Conservation (phyloP, 331 rosid genomes). For the Stylosanthes scabra region DNA sequence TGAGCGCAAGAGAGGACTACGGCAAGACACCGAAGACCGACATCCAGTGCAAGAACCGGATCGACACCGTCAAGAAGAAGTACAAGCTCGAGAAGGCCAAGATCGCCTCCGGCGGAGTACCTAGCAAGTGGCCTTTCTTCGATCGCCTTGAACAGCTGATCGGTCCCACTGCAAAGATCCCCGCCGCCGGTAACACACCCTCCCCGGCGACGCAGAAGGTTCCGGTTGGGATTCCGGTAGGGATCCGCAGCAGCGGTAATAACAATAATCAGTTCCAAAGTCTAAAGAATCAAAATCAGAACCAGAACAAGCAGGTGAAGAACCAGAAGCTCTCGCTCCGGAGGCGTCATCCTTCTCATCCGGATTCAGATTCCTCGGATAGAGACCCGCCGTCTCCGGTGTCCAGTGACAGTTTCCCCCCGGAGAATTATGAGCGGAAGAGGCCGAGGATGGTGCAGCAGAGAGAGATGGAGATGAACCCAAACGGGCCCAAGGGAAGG, state of each 20-base stretch:
- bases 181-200: constrained; percentile 34
- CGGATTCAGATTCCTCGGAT: constrained; percentile 70
- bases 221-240: constrained; percentile 78
- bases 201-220: constrained; percentile 48
- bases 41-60: constrained; percentile 95
- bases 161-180: constrained; percentile 71
- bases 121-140: constrained; percentile 86
- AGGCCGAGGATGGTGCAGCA: constrained; percentile 45
- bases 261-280: constrained; percentile 44
- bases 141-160: constrained; percentile 70
- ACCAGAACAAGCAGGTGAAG: constrained; percentile 35
- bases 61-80: constrained; percentile 97
- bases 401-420: constrained; percentile 74
- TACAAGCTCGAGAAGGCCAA: constrained; percentile 87
- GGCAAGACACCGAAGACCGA: constrained; percentile 76
- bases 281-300: constrained; percentile 34
- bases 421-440: constrained; percentile 58
- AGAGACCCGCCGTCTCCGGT: constrained; percentile 61
- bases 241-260: constrained; percentile 40
- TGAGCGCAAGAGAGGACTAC: constrained; percentile 77
- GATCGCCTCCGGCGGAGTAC: constrained; percentile 60
- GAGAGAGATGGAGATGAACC: constrained; percentile 40
- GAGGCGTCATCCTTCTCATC: constrained; percentile 41
- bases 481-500: constrained; percentile 38
- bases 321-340: constrained; percentile 58